Evolutionary conservation across 441 rosid genomes (phyloP).

Genomic region (Syzygium malaccense): DNA sequence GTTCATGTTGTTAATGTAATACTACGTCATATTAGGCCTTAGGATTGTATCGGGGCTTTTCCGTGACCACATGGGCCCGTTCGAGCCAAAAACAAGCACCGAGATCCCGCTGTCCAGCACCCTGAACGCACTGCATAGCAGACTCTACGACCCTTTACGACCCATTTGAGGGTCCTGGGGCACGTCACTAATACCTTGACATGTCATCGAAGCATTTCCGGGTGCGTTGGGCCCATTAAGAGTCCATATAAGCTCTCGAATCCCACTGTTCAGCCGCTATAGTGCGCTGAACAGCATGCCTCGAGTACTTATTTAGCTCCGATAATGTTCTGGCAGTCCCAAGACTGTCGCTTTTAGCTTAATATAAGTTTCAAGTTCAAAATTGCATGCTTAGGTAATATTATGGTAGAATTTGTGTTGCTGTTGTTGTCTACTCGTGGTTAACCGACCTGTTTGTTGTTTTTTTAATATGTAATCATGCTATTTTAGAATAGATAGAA

Average conservation of each 20-base stretch:
- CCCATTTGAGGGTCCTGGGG: not conserved
- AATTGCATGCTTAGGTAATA: not conserved
- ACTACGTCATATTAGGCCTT: not conserved
- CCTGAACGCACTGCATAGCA: not conserved
- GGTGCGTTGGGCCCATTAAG: not conserved
- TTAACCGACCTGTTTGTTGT: too few relatives aligned
- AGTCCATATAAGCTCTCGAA: not conserved
- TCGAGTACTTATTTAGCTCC: not conserved
- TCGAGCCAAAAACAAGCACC: not conserved
- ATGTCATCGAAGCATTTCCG: not conserved
- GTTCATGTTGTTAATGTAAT: not conserved
- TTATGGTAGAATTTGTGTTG: too few relatives aligned
- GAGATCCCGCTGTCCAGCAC: not conserved
- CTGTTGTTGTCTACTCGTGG: too few relatives aligned
- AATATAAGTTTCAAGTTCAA: not conserved
- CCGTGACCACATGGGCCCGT: not conserved
- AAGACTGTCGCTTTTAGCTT: not conserved
- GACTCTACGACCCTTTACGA: not conserved
- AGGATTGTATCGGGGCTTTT: not conserved
- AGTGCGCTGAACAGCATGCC: not conserved
- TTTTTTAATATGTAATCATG: too few relatives aligned
- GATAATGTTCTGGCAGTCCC: not conserved
- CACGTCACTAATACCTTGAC: not conserved
- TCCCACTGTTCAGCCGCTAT: rapidly evolving
- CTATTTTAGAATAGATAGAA: too few relatives aligned